Conservation (phyloP, 2,329 filamentous ascomycete species). For the Fusarium subglutinans region DNA sequence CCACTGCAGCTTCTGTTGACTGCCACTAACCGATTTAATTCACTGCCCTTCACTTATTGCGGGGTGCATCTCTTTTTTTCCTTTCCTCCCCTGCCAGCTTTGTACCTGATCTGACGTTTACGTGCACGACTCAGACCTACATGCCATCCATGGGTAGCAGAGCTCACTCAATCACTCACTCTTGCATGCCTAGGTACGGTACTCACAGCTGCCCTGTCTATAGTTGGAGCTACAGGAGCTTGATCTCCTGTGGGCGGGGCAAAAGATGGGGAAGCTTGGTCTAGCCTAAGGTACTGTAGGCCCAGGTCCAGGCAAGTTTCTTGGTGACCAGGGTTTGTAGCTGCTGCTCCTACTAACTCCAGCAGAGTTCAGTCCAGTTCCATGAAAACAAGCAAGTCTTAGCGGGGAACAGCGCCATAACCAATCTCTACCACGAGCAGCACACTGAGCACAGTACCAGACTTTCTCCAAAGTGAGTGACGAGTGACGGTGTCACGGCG, state of each 20-base stretch:
- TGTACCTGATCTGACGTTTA: slow-evolving; percentile 30
- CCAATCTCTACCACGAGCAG: neutral
- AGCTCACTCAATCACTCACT: neutral
- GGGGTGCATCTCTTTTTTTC: neutral
- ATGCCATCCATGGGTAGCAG: neutral
- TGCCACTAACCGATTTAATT: neutral
- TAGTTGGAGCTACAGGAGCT: slow-evolving; percentile 11
- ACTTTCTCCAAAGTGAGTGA: slow-evolving; percentile 4
- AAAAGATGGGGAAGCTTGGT: slow-evolving; percentile 31
- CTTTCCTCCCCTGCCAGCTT: slow-evolving; percentile 25
- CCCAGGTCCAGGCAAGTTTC: neutral
- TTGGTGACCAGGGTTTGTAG: slow-evolving; percentile 1
- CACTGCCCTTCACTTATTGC: slow-evolving; percentile 1
- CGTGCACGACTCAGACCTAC: neutral
- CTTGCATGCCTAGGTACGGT: neutral
- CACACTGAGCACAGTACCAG: neutral
- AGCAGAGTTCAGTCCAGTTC: neutral
- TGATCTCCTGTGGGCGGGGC: slow-evolving; percentile 25
- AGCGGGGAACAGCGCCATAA: slow-evolving; percentile 12
- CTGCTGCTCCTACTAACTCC: neutral
- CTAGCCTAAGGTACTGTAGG: neutral
- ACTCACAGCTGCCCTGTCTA: neutral
- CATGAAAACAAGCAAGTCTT: slow-evolving; percentile 11
- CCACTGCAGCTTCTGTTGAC: neutral
- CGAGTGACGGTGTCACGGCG: slow-evolving; percentile 41